phyloP scores from a whole-genome alignment of 2,329 filamentous ascomycete species.

The Rutstroemia sydowiana region DNA sequence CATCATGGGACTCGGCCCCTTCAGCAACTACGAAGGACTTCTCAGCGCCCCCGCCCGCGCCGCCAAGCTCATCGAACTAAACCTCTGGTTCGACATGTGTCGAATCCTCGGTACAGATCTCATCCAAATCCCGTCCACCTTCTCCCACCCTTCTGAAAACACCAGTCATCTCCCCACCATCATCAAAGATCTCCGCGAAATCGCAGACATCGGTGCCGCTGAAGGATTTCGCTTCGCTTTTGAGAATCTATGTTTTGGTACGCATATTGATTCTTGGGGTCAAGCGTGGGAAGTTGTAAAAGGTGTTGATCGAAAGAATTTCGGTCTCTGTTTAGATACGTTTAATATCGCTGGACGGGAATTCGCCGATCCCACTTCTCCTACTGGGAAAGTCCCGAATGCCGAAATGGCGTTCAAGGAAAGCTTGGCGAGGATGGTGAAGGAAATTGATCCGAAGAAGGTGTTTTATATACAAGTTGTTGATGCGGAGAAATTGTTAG shows the following conservation, averaged over 20 bases:
- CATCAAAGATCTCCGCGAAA: constrained; percentile 52
- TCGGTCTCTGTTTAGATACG: constrained; percentile 70
- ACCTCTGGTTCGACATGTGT: constrained; percentile 62
- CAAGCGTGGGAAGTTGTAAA: constrained; percentile 60
- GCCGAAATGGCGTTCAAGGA: constrained; percentile 38
- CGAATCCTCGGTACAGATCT: constrained; percentile 60
- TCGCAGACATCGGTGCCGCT: constrained; percentile 59
- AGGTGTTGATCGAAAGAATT: constrained; percentile 60
- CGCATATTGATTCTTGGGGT: constrained; percentile 65
- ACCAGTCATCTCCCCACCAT: constrained; percentile 48
- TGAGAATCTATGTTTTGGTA: constrained; percentile 68
- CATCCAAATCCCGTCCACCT: constrained; percentile 68
- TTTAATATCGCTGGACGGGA: constrained; percentile 70
- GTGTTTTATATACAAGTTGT: constrained; percentile 73
- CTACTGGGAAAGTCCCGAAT: constrained; percentile 22
- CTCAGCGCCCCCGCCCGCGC: constrained; percentile 52
- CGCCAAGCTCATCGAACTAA: constrained; percentile 52
- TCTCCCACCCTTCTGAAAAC: constrained; percentile 32
- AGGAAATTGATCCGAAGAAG: constrained; percentile 24
- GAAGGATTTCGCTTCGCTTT: constrained; percentile 61
- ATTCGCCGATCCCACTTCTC: constrained; percentile 58
- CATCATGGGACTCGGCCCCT: constrained; percentile 55
- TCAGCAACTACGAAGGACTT: constrained; percentile 71
- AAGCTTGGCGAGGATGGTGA: constrained; percentile 20
- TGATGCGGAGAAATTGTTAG: constrained; percentile 57